Evolutionary conservation across 805 yeast genomes (phyloP).

Genomic region (Kazachstania viticola): DNA sequence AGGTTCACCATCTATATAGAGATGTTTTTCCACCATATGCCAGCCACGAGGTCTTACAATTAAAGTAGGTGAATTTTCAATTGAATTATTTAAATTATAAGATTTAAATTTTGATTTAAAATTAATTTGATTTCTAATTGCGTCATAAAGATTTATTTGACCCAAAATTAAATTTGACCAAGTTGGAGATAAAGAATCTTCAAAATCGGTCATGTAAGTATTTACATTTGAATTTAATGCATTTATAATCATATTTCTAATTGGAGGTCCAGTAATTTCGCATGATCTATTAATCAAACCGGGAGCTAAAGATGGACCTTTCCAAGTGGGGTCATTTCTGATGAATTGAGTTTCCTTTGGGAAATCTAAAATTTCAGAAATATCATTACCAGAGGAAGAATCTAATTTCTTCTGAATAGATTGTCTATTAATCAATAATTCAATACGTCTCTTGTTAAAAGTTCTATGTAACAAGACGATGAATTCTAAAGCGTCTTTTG

Average conservation of each 20-base stretch:
- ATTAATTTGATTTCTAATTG: slow-evolving; percentile 55
- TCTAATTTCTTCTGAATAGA: slow-evolving; percentile 50
- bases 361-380: too few relatives aligned
- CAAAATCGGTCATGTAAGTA: slow-evolving; percentile 80
- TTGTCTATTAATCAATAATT: slow-evolving; percentile 51
- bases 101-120: slow-evolving; percentile 33
- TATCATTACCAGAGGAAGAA: slow-evolving; percentile 39
- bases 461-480: slow-evolving; percentile 64
- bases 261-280: slow-evolving; percentile 81
- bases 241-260: slow-evolving; percentile 72
- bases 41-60: slow-evolving; percentile 84
- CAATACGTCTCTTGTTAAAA: slow-evolving; percentile 50
- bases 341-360: slow-evolving; percentile 57
- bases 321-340: slow-evolving; percentile 66
- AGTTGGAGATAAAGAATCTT: slow-evolving; percentile 76
- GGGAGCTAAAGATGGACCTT: slow-evolving; percentile 60
- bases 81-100: slow-evolving; percentile 36
- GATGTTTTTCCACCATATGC: slow-evolving; percentile 71
- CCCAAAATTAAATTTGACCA: slow-evolving; percentile 74
- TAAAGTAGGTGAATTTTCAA: slow-evolving; percentile 45
- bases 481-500: slow-evolving; percentile 44
- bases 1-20: slow-evolving; percentile 62
- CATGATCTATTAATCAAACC: slow-evolving; percentile 66
- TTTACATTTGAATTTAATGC: slow-evolving; percentile 70
- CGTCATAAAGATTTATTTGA: slow-evolving; percentile 69